Percentiles rank a stretch among this genome's conserved stretches.
These are phyloP conservation scores for Metschnikowia bowlesiae DNA, from an alignment of 805 yeast genomes.

Conservation along the genomic window DNA sequence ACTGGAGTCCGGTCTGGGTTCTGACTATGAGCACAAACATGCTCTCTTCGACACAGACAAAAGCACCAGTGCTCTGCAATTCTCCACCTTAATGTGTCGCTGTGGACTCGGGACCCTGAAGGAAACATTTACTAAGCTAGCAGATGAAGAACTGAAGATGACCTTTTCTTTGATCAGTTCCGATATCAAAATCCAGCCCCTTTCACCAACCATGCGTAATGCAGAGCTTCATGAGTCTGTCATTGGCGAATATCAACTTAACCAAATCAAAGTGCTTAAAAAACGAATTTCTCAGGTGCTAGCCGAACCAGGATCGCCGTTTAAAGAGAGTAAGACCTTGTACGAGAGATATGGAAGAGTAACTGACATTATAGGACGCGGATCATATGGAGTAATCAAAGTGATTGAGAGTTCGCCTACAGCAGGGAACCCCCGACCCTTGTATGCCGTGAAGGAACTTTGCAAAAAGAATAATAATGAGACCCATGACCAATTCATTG, in stretches of 20 bases:
- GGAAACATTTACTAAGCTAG: conserved; percentile 18
- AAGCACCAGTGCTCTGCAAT: conserved; percentile 19
- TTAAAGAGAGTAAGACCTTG: conserved; percentile 22
- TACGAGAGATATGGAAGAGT: conserved; percentile 32
- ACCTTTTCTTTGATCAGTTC: conserved; percentile 28
- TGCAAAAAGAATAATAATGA: conserved; percentile 20
- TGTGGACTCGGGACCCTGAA: conserved; percentile 26
- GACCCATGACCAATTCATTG: conserved; percentile 45
- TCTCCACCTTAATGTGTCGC: conserved; percentile 31
- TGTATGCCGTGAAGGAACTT: conserved; percentile 35
- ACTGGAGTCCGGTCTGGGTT: neutral
- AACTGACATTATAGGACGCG: conserved; percentile 39
- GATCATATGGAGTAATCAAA: conserved; percentile 46
- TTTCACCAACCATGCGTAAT: conserved; percentile 20
- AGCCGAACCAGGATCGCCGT: conserved; percentile 5
- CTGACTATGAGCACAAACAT: conserved; percentile 23
- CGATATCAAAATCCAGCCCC: conserved; percentile 21
- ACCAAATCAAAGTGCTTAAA: conserved; percentile 21
- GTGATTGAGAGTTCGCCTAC: conserved; percentile 26
- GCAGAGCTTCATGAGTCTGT: conserved; percentile 22
- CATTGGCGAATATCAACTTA: conserved; percentile 26
- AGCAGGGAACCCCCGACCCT: conserved; percentile 2
- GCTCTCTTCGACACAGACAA: conserved; percentile 18
- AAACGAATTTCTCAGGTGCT: conserved; percentile 16
- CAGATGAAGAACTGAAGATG: conserved; percentile 31